phyloP scores from a whole-genome alignment of 805 yeast species.

The Metschnikowia chrysomelidarum region DNA sequence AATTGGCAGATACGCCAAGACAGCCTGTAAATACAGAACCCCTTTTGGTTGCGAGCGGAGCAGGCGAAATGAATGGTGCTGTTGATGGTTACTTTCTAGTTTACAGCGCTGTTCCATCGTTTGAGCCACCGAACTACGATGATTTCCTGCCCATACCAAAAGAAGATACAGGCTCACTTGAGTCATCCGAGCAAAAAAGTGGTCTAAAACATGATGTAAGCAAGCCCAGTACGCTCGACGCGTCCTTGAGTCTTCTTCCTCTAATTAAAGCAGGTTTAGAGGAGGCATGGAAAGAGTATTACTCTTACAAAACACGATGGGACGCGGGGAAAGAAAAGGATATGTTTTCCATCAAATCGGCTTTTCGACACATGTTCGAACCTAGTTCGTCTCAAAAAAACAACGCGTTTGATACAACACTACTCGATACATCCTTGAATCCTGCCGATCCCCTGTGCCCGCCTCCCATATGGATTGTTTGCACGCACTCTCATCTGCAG shows the following conservation, averaged over 20 bases:
- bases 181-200: conserved; percentile 10
- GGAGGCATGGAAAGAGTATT: conserved; percentile 74
- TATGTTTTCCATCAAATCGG: conserved; percentile 56
- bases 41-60: conserved; percentile 72
- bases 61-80: conserved; percentile 71
- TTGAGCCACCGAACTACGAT: conserved; percentile 59
- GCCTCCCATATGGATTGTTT: conserved; percentile 69
- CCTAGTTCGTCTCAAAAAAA: conserved; percentile 26
- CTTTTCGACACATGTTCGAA: conserved; percentile 59
- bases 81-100: conserved; percentile 73
- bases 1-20: conserved; percentile 62
- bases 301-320: conserved; percentile 55
- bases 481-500: conserved; percentile 59
- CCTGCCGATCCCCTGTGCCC: conserved; percentile 36
- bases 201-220: conserved; percentile 7
- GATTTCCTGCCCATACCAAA: no score
- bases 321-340: conserved; percentile 67
- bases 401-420: conserved; percentile 8
- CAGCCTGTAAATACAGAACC: conserved; percentile 64
- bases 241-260: conserved; percentile 37
- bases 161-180: conserved; percentile 13
- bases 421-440: conserved; percentile 29
- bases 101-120: conserved; percentile 66
- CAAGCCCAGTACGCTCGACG: conserved; percentile 11
- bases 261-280: conserved; percentile 54